Conservation (phyloP, 2,329 filamentous ascomycete genomes). For the Apiospora phragmitis region DNA sequence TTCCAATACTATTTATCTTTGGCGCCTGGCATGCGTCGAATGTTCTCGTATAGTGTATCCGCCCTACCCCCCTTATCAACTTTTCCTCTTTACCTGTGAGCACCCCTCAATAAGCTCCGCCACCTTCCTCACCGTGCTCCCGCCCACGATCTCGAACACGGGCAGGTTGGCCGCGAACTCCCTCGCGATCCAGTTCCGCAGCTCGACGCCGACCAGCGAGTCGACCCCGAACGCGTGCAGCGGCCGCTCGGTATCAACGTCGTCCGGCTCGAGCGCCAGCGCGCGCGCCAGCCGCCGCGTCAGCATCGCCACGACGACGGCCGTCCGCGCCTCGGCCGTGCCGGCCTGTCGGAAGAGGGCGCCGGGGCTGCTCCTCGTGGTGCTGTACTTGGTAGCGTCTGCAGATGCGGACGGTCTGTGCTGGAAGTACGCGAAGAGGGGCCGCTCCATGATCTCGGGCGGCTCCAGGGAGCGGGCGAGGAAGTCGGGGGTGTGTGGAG, state of each 20-base stretch:
- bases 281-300: neutral
- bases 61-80: too few relatives aligned
- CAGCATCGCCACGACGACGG: neutral
- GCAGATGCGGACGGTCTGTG: neutral
- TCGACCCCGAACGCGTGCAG: neutral
- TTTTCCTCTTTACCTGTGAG: neutral
- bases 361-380: neutral
- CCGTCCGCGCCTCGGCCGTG: neutral
- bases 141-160: slow-evolving; percentile 15
- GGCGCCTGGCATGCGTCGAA: too few relatives aligned
- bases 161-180: slow-evolving; percentile 15
- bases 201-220: slow-evolving; percentile 14
- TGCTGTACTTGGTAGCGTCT: neutral
- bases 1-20: too few relatives aligned
- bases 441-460: neutral
- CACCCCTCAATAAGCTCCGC: neutral
- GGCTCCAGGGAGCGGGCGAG: neutral
- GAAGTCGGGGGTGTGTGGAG: neutral
- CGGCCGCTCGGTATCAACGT: neutral
- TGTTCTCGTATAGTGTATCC: too few relatives aligned
- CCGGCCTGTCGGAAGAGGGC: neutral
- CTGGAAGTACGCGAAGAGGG: slow-evolving; percentile 8
- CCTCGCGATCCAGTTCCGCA: slow-evolving; percentile 12
- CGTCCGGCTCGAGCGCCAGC: neutral
- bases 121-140: neutral